Evolutionary conservation across 495 filamentous ascomycete genomes (phyloP), one percentile per base, ranked within the genome.

Genomic region (Parmelia sp.): DNA sequence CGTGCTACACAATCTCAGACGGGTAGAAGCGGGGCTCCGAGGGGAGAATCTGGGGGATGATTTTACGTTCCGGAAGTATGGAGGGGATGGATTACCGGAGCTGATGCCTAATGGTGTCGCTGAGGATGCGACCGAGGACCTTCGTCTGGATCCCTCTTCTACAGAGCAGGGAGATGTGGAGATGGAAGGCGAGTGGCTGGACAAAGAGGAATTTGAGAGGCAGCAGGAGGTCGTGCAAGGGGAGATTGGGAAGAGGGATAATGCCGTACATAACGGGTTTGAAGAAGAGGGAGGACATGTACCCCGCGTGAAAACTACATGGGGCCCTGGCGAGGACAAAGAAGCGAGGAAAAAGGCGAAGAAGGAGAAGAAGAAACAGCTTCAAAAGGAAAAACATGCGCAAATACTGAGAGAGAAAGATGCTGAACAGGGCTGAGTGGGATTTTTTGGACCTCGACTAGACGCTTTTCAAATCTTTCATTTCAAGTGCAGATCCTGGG

Each of bases 11-110:
- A 86, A 88, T 68, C 71, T 90, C 57, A 78, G 83, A 70, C 82
- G 88, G 27, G 82, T 90, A 14, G 83, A 87, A 71, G 84, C 83
- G 1, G 88, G 87, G 21, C 73, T 88, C 23, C 74, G 80, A 0
- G 86, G 86, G 9, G 84, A 88, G 69, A 75, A 79, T 29, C 66
- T 86, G 37, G 82, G 74, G 11, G 74, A 74, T 1, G 83, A 85
- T 69, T 59, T 81, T 58, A 71, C 76, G 33, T 71, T 78, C 35
- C 71, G 72, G 21, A 75, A 78, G 70, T 64, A 68, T 35, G 73
- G 71, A n/a, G 58, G 68, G 29, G 61, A 47, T 55, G 74, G 66
- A 65, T 23, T 66, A 62, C 59, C 53, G 58, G 56, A 56, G 15
- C 19, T 69, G 44, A 57, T 27, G 31, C 63, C 53, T 25, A 63